Evolutionary conservation across 2,329 filamentous ascomycete genomes (phyloP).

Genomic region (Lecanicillium sp.): DNA sequence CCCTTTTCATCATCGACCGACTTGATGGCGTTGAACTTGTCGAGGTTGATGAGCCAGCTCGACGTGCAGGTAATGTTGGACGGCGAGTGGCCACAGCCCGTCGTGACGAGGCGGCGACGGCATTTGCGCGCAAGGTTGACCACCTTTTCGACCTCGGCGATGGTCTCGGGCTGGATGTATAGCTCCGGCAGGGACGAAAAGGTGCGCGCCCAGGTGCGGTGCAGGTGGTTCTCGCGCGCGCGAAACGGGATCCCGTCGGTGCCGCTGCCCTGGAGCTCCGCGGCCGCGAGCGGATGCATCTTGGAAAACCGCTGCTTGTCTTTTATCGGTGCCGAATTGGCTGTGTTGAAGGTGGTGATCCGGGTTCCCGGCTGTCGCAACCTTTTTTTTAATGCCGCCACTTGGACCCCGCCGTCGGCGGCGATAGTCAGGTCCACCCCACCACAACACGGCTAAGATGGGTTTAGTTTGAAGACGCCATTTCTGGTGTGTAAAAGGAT

Average conservation of each 20-base stretch:
- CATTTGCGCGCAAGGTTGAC: constrained; percentile 74
- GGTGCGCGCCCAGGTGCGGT: constrained; percentile 92
- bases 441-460: too few species aligned
- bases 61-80: constrained; percentile 88
- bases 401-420: too few species aligned
- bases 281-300: constrained; percentile 28
- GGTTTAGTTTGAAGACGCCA: too few species aligned
- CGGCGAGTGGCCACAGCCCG: constrained; percentile 89
- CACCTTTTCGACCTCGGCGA: constrained; percentile 76
- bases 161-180: constrained; percentile 75
- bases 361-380: too few species aligned
- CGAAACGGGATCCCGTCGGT: constrained; percentile 60
- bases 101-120: constrained; percentile 72
- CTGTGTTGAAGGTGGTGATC: too few species aligned
- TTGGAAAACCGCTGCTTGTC: background rate
- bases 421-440: too few species aligned
- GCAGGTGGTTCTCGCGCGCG: constrained; percentile 62
- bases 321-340: background rate
- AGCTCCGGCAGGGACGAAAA: constrained; percentile 86
- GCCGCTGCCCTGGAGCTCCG: constrained; percentile 22
- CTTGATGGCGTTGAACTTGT: constrained; percentile 68
- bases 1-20: constrained; percentile 59
- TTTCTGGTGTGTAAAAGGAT: too few species aligned
- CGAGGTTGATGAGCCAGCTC: constrained; percentile 90
- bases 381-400: too few species aligned